A percentile compares a stretch with the other conserved stretches of the same genome.
phyloP scores from a whole-genome alignment of 1,284 basidiomycete genomes.

The Kalmanozyma brasiliensis region DNA sequence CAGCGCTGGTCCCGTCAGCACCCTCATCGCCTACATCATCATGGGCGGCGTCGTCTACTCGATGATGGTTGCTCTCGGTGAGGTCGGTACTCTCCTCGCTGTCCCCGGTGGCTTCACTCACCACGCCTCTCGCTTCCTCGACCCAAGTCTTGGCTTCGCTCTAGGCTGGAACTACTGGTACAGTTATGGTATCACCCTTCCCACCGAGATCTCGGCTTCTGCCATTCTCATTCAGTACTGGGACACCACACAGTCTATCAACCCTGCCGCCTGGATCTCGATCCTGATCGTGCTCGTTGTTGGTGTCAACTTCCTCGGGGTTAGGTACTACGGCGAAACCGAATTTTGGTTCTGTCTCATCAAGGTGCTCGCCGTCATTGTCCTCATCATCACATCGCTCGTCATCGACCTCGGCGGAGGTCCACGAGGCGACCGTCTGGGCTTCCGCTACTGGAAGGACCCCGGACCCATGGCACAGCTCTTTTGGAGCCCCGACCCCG shows the following conservation, averaged over 20 bases:
- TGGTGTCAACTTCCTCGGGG: constrained; percentile 70
- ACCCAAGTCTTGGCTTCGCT: constrained; percentile 76
- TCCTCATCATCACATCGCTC: constrained; percentile 56
- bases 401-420: constrained; percentile 59
- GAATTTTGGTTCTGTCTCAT: constrained; percentile 54
- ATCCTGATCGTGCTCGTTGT: constrained; percentile 70
- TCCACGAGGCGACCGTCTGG: constrained; percentile 47
- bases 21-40: constrained; percentile 68
- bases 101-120: constrained; percentile 79
- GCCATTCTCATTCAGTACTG: constrained; percentile 54
- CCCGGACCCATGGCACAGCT: constrained; percentile 69
- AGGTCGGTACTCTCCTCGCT: constrained; percentile 72
- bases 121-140: constrained; percentile 81
- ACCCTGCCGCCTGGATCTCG: constrained; percentile 70
- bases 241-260: constrained; percentile 69
- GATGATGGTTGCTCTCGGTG: constrained; percentile 70
- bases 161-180: constrained; percentile 75
- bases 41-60: constrained; percentile 61
- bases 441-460: constrained; percentile 65
- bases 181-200: constrained; percentile 72
- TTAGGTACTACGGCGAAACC: constrained; percentile 77
- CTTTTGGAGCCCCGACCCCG: constrained; percentile 47
- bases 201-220: constrained; percentile 77
- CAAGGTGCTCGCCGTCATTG: constrained; percentile 49
- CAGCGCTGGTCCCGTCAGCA: constrained; percentile 70